phyloP scores from a whole-genome alignment of 169 alveolate species.

The Plasmodium chabaudi region DNA sequence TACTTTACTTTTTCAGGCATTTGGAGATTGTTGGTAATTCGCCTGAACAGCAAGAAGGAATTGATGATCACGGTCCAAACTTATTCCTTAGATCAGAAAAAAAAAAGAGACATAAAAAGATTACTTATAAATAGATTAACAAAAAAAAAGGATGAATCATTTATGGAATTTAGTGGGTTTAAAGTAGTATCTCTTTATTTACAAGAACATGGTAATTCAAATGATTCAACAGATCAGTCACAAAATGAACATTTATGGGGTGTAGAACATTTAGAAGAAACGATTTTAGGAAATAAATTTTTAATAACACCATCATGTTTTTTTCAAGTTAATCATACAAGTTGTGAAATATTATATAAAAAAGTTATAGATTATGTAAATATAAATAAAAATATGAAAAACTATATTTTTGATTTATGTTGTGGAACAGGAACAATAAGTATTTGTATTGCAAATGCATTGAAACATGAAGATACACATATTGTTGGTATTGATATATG shows the following conservation, averaged over 20 bases:
- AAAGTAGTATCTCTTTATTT: conserved; percentile 61
- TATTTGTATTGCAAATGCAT: conserved; percentile 68
- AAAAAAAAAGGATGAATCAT: conserved; percentile 56
- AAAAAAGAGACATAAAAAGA: conserved; percentile 64
- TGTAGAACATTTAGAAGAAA: conserved; percentile 62
- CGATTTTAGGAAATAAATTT: conserved; percentile 50
- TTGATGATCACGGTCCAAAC: conserved; percentile 73
- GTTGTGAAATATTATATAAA: conserved; percentile 71
- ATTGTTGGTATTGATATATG: conserved; percentile 74
- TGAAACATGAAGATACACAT: conserved; percentile 29
- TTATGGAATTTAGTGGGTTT: conserved; percentile 32
- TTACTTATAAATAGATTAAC: conserved; percentile 66
- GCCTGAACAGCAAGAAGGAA: conserved; percentile 56
- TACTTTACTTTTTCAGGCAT: conserved; percentile 8
- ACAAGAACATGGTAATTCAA: conserved; percentile 74
- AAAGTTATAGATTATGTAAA: conserved; percentile 60
- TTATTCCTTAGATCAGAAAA: conserved; percentile 58
- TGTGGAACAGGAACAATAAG: conserved; percentile 77
- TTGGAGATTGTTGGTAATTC: conserved; percentile 70
- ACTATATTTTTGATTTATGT: conserved; percentile 74
- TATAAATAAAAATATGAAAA: conserved; percentile 26
- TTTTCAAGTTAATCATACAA: conserved; percentile 74
- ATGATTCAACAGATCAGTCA: conserved; percentile 59
- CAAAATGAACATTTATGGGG: conserved; percentile 77
- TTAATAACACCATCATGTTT: conserved; percentile 74